phyloP scores from a whole-genome alignment of 1,284 basidiomycete species.

The Filobasidium uniguttulatum region DNA sequence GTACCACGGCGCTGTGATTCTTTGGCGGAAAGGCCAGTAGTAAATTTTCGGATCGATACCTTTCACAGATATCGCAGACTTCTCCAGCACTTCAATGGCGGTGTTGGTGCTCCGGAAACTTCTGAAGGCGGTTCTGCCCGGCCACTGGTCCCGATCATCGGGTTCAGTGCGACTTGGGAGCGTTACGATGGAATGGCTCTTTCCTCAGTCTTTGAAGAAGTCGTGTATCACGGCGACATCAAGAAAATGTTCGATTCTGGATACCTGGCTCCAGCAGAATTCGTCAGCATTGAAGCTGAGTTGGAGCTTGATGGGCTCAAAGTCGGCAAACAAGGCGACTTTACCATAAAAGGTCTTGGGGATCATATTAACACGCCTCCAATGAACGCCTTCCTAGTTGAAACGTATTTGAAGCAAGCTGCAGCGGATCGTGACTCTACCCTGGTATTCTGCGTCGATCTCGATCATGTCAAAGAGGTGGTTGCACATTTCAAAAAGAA shows the following conservation, averaged over 20 bases:
- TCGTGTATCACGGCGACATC: constrained; percentile 91
- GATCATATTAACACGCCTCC: constrained; percentile 62
- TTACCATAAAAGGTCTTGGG: constrained; percentile 58
- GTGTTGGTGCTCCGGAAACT: too few relatives aligned
- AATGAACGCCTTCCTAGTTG: constrained; percentile 61
- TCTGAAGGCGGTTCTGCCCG: neutral
- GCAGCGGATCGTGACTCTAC: constrained; percentile 61
- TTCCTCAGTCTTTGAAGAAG: constrained; percentile 73
- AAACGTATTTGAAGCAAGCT: constrained; percentile 66
- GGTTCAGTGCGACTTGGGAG: constrained; percentile 90
- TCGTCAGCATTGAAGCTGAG: constrained; percentile 63
- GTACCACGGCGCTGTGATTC: constrained; percentile 21
- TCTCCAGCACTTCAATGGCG: too few relatives aligned
- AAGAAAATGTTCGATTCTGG: constrained; percentile 83
- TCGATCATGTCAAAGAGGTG: constrained; percentile 66
- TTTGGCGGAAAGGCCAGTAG: too few relatives aligned
- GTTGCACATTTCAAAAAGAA: constrained; percentile 58
- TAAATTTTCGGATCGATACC: too few relatives aligned
- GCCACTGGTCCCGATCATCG: constrained; percentile 61
- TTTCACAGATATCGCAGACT: too few relatives aligned
- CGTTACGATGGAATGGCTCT: constrained; percentile 83
- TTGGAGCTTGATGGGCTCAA: constrained; percentile 56
- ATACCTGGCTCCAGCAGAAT: constrained; percentile 75
- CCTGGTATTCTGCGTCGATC: constrained; percentile 76
- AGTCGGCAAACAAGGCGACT: constrained; percentile 63